phyloP scores from a whole-genome alignment of 257 asterid species.

The Misopates orontium region DNA sequence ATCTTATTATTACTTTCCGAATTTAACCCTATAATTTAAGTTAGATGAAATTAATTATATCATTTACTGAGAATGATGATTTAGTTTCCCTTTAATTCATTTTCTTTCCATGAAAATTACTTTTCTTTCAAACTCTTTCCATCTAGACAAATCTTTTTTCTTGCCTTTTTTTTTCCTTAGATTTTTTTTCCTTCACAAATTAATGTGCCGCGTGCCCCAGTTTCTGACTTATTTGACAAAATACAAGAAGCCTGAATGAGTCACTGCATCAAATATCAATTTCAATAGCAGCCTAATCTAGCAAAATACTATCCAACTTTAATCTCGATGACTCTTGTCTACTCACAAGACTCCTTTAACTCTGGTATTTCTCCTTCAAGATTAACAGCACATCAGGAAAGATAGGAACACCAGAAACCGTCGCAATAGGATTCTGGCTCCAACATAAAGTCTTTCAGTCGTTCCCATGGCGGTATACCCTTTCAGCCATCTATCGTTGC shows the following conservation, averaged over 20 bases:
- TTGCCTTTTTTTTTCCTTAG: too few relatives aligned
- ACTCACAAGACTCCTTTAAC: conserved; percentile 69
- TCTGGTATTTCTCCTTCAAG: conserved; percentile 72
- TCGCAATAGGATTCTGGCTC: conserved; percentile 75
- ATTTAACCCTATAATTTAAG: too few relatives aligned
- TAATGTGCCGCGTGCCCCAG: too few relatives aligned
- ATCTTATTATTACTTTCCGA: too few relatives aligned
- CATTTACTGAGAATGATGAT: too few relatives aligned
- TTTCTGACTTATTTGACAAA: neutral
- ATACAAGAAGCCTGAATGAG: conserved; percentile 1
- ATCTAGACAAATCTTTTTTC: too few relatives aligned
- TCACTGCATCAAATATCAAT: neutral
- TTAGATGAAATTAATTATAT: too few relatives aligned
- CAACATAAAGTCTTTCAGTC: conserved; percentile 63
- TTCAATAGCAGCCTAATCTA: conserved; percentile 20
- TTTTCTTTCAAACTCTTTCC: too few relatives aligned
- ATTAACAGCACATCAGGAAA: conserved; percentile 96
- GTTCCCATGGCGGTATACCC: conserved; percentile 87
- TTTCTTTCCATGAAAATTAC: too few relatives aligned
- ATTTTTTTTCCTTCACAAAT: too few relatives aligned
- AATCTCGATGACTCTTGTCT: conserved; percentile 44
- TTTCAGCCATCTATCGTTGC: conserved; percentile 63
- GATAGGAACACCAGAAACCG: conserved; percentile 65
- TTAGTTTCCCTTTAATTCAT: too few relatives aligned
- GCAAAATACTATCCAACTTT: too few relatives aligned